Evolutionary conservation across 352 stramenopile genomes (phyloP).

Genomic region (Phytophthora chlamydospora): DNA sequence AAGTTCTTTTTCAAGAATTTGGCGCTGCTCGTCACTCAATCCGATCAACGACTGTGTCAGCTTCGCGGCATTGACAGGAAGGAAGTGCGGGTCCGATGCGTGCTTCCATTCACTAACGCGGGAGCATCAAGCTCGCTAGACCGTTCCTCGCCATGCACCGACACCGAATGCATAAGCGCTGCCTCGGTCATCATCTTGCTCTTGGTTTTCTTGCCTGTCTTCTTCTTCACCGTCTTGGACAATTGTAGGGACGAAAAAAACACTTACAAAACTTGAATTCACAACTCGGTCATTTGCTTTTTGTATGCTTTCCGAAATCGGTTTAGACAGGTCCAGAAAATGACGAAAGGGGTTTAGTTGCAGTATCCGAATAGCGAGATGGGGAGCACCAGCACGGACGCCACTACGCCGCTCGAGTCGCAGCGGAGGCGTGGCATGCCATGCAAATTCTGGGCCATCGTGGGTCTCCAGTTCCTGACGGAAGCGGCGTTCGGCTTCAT

Average conservation of each 20-base stretch:
- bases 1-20: slow-evolving; percentile 13
- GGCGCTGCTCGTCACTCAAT: slow-evolving; percentile 11
- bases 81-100: slow-evolving; percentile 8
- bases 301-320: slow-evolving; percentile 16
- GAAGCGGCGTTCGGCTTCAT: slow-evolving; percentile 74
- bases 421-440: slow-evolving; percentile 31
- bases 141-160: slow-evolving; percentile 3
- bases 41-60: slow-evolving; percentile 12
- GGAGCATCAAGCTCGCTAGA: slow-evolving; percentile 1
- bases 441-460: slow-evolving; percentile 48
- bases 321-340: neutral
- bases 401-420: slow-evolving; percentile 5
- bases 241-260: no score
- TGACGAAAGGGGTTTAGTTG: no score
- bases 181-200: neutral
- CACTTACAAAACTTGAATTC: no score
- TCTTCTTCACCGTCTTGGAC: no score
- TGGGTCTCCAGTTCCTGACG: slow-evolving; percentile 63
- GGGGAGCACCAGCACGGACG: slow-evolving; percentile 6
- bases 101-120: slow-evolving; percentile 6
- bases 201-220: no score
- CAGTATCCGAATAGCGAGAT: slow-evolving; percentile 21
- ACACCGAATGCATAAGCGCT: slow-evolving; percentile 6
- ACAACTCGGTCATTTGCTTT: slow-evolving; percentile 21
- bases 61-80: slow-evolving; percentile 10